Evolutionary conservation across 768 basidiomycete species (phyloP), one percentile per base, ranked within the genome.

Genomic region (Mycena chlorophos): DNA sequence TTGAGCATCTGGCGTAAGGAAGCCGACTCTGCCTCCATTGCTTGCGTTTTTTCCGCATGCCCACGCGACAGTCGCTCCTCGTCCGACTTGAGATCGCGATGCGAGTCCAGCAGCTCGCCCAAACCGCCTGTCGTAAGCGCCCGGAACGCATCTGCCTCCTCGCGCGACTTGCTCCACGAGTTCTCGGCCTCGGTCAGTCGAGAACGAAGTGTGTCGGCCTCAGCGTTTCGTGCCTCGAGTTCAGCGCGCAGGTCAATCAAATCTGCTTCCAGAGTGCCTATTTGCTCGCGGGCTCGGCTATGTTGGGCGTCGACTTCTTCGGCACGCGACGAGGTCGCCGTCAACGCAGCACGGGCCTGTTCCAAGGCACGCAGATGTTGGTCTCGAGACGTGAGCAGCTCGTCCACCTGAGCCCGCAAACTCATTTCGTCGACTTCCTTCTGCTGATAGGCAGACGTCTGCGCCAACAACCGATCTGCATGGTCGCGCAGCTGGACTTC

Each of bases 101-200:
- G 94, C 2, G 89, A 86, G 67, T 95, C 91, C 43, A 97, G 76
- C 19, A 97, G 77, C 67, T 95, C 85, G 22, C 93, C 94, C 2
- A 97, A 80, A 64, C 87, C 82, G 45, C 87, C 85, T 2, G 92
- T 96, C 2, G 94, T 94, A 49, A 94, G 75, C 20, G 89, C 88
- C 51, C 94, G 79, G 70, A 94, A 86, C 2, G 89, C 85, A 69
- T 97, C 95, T 2, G 94, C 92, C 75, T 98, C 94, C 72, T 95
- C 89, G 14, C 94, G 85, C 39, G 93, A 92, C 69, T 93, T 90
- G 23, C 89, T 83, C 87, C 94, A 97, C 8, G 89, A 85, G 66
- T 89, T 93, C 73, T 97, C 95, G 39, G 88, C 86, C 51, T 95
- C 91, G 23, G 81, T 75, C 39, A 95, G 72, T 52, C 88, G 78